Evolutionary conservation across 371 early-diverging fungal species (phyloP).

Genomic region (Rhizoclosmatium hyalinum): DNA sequence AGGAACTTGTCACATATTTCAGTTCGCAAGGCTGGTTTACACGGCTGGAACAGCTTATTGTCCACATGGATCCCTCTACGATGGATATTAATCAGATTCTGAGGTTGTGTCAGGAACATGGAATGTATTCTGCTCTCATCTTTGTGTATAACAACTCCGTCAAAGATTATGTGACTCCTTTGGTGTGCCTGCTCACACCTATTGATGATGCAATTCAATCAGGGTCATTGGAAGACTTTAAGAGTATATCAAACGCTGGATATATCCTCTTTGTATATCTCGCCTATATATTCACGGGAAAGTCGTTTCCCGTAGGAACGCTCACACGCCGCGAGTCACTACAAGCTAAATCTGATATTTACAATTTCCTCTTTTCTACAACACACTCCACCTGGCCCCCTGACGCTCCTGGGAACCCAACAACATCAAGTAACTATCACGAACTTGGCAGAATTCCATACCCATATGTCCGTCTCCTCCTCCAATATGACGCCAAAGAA

Average conservation of each 20-base stretch:
- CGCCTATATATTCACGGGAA: slow-evolving; percentile 73
- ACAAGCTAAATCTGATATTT: slow-evolving; percentile 75
- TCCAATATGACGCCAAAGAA: slow-evolving; percentile 71
- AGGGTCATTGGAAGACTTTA: not conserved
- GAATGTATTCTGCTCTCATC: slow-evolving; percentile 76
- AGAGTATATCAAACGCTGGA: not conserved
- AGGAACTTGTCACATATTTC: slow-evolving; percentile 73
- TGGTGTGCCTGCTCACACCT: slow-evolving; percentile 74
- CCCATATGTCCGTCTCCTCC: slow-evolving; percentile 74
- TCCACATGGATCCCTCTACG: slow-evolving; percentile 75
- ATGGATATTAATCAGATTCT: slow-evolving; percentile 79
- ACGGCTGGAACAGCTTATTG: slow-evolving; percentile 75
- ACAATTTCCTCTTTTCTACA: slow-evolving; percentile 79
- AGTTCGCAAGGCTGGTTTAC: slow-evolving; percentile 58
- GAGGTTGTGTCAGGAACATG: slow-evolving; percentile 67
- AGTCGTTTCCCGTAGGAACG: slow-evolving; percentile 73
- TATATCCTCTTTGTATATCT: slow-evolving; percentile 79
- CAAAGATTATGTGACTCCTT: slow-evolving; percentile 80
- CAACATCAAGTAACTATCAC: not conserved
- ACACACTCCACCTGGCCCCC: slow-evolving; percentile 77
- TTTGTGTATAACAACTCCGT: slow-evolving; percentile 80
- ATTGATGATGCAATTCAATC: slow-evolving; percentile 35
- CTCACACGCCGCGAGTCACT: slow-evolving; percentile 63
- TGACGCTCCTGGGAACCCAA: not conserved
- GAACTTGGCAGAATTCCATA: slow-evolving; percentile 62